Evolutionary conservation across 768 basidiomycete genomes (phyloP).

Genomic region (Kwoniella sp.): DNA sequence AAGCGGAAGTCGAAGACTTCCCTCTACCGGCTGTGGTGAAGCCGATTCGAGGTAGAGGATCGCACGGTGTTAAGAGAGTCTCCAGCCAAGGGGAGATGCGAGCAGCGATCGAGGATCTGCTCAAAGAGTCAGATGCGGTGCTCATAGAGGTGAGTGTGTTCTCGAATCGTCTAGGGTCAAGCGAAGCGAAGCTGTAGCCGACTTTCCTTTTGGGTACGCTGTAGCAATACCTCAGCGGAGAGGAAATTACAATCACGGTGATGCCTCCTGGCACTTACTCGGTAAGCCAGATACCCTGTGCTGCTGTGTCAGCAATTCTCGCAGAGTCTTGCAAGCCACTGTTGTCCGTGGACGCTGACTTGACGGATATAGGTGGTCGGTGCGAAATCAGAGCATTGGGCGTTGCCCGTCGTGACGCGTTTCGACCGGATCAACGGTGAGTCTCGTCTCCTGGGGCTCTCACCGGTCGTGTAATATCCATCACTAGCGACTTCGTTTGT

Average conservation of each 20-base stretch:
- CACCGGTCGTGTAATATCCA: too few relatives aligned
- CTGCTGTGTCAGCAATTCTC: too few relatives aligned
- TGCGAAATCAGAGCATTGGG: slow-evolving; percentile 33
- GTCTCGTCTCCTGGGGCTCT: not conserved
- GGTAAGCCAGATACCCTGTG: too few relatives aligned
- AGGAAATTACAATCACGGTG: slow-evolving; percentile 51
- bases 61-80: slow-evolving; percentile 46
- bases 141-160: slow-evolving; percentile 36
- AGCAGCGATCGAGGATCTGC: slow-evolving; percentile 11
- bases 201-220: not conserved
- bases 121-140: slow-evolving; percentile 37
- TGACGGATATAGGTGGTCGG: slow-evolving; percentile 29
- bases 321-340: too few relatives aligned
- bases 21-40: slow-evolving; percentile 43
- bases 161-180: not conserved
- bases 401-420: slow-evolving; percentile 45
- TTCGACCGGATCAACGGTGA: slow-evolving; percentile 41
- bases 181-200: too few relatives aligned
- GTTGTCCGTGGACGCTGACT: too few relatives aligned
- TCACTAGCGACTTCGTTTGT: too few relatives aligned
- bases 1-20: slow-evolving; percentile 9
- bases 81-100: slow-evolving; percentile 24
- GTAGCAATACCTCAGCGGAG: slow-evolving; percentile 42
- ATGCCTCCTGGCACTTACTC: slow-evolving; percentile 50
- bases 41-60: slow-evolving; percentile 51